Evolutionary conservation across 164 flowering plant species (phyloP), one percentile per base, ranked within the genome.

Genomic region (Chimonanthus salicifolius): DNA sequence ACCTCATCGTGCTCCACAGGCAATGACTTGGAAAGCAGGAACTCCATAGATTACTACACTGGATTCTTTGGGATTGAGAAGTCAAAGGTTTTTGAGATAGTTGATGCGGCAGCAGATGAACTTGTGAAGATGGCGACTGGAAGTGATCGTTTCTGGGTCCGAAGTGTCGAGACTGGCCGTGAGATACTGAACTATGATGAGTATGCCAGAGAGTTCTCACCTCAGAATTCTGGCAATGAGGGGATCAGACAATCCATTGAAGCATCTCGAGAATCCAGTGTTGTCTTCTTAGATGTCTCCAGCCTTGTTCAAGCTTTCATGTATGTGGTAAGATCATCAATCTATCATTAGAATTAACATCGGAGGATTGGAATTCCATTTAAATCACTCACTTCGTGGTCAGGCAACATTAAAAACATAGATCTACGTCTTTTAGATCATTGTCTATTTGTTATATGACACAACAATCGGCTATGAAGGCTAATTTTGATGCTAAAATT

Each of bases 171-270:
- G 77, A 92, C 97, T 7, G 97, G 98, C 2, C 84, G 97, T 0
- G 99, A 96, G 67, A 96, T 96, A 48, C 97, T 96, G 7, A 96
- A 96, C 65, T 96, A 96, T 60, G 99, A 96, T 72, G 99, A 89
- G 84, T 96, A 94, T 69, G 67, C 81, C 43, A 89, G 86, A 46
- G 88, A 81, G 76, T 92, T 96, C 75, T 62, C 82, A 5, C 71
- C 71, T 2, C 86, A 85, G 58, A 76, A 71, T 43, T 69, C 84
- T 4, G 69, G 64, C 73, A 75, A 67, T 50, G 81, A 82, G 0
- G 86, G 85, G 71, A 54, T 54, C 9, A 54, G 16, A n/a, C 84
- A 85, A 77, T 88, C 91, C 58, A 85, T 96, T 69, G 99, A 96
- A 78, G 99, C 90, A 45, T 96, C 99, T 1, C 89, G 98, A 80